Base-by-base conservation (phyloP, 2,329 filamentous ascomycete species). In the Hypoxylon sp. region DNA sequence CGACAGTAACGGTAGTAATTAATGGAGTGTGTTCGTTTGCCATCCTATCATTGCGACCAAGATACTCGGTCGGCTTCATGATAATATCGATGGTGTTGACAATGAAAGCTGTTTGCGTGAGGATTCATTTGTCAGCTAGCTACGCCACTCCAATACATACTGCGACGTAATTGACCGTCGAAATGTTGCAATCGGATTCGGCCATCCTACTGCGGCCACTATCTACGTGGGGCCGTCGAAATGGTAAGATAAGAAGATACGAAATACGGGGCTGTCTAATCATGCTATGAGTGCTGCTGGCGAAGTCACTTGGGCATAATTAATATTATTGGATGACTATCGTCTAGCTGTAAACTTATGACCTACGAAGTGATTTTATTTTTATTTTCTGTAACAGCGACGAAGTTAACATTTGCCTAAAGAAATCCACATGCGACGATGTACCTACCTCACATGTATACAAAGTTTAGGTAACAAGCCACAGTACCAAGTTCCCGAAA, bases 11-110 rank as follows among this genome's bases (percentile, higher is more conserved):
- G 56, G 86, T 89, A 73, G 89, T 84, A 68, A 93, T 85, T 73
- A 93, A 84, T 63, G 91, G 91, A 55, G 90, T 91, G 62, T 82
- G 83, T 81, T 93, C 90, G 77, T 82, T 72, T 19, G 81, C 70
- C 81, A 82, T 83, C 65, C 72, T 80, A 30, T 73, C 73, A 69
- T 73, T 67, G 50, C 55, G 41, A 46, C 66, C 65, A 50, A 67
- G 60, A 3, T 53, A 36, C 43, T 60, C 38, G 53, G 48, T 34
- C 48, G 38, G 49, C 43, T 52, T 62, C 66, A 69, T 68, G 66
- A 53, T 28, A 21, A 25, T 58, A 14, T 48, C 7, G 53, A 43
- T n/a, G 23, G 41, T 10, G 23, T 34, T 11, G 43, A 56, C 19
- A 38, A 45, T 58, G 49, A 17, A 46, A 38, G 56, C 61, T 68